Percentiles rank a stretch among this genome's conserved stretches.
Evolutionary conservation across 2,329 filamentous ascomycete species (phyloP).

Genomic region (Colletotrichum camelliae): DNA sequence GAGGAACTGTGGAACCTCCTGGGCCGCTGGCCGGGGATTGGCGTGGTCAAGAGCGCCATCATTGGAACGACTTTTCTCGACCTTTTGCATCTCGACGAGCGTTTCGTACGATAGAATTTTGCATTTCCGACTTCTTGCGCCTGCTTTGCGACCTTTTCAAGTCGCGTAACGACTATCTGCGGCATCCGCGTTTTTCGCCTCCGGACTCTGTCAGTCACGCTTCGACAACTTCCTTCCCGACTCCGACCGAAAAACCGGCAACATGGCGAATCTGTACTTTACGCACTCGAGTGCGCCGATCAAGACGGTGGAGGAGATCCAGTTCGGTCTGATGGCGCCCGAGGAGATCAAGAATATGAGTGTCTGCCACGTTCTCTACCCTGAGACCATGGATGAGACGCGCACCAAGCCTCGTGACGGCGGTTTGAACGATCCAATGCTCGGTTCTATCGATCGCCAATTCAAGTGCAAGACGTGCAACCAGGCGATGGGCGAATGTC

Average conservation of each 20-base stretch:
- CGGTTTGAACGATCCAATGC: slow-evolving; percentile 92
- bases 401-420: slow-evolving; percentile 88
- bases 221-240: slow-evolving; percentile 19
- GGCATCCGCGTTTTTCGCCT: not conserved
- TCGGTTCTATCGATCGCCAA: slow-evolving; percentile 94
- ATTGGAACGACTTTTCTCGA: slow-evolving; percentile 34
- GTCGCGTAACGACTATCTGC: slow-evolving; percentile 22
- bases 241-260: slow-evolving; percentile 43
- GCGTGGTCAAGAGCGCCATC: slow-evolving; percentile 49
- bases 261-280: slow-evolving; percentile 92
- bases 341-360: slow-evolving; percentile 99
- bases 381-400: slow-evolving; percentile 99
- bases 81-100: slow-evolving; percentile 36
- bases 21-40: slow-evolving; percentile 50
- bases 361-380: slow-evolving; percentile 93
- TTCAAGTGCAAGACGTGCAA: slow-evolving; percentile 97
- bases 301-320: slow-evolving; percentile 98
- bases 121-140: slow-evolving; percentile 24
- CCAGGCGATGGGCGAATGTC: slow-evolving; percentile 94
- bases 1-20: slow-evolving; percentile 51
- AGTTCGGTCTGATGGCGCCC: slow-evolving; percentile 96
- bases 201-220: not conserved
- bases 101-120: slow-evolving; percentile 27
- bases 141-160: slow-evolving; percentile 27
- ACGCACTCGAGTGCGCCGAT: slow-evolving; percentile 92